These are phyloP conservation scores for Fusarium torreyae DNA, from an alignment of 2,329 filamentous ascomycete species.

Conservation along the genomic window DNA sequence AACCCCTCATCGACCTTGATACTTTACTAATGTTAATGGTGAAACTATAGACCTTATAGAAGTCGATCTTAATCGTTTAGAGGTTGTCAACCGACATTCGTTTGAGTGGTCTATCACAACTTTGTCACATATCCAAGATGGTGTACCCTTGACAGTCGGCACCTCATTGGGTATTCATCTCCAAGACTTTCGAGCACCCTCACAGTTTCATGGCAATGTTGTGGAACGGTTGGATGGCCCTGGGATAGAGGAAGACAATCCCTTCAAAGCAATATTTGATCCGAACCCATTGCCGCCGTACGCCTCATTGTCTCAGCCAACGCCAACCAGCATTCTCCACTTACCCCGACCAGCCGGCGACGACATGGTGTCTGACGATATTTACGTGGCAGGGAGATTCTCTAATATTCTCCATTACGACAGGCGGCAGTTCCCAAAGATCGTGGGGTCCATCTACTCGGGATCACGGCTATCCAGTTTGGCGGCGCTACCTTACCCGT, in stretches of 20 bases:
- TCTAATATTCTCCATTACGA: conserved; percentile 92
- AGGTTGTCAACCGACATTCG: conserved; percentile 76
- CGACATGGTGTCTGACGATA: conserved; percentile 77
- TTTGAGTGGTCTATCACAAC: conserved; percentile 90
- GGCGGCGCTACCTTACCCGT: conserved; percentile 77
- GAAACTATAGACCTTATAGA: conserved; percentile 74
- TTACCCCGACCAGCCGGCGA: conserved; percentile 70
- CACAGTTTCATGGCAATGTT: conserved; percentile 51
- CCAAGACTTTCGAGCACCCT: conserved; percentile 77
- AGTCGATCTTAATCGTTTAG: conserved; percentile 82
- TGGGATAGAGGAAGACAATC: conserved; percentile 47
- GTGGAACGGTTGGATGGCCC: conserved; percentile 56
- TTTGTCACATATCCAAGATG: conserved; percentile 77
- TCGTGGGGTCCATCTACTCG: conserved; percentile 85
- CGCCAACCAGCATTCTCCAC: conserved; percentile 87
- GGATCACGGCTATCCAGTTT: conserved; percentile 84
- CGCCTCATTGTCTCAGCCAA: conserved; percentile 83
- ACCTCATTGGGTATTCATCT: conserved; percentile 87
- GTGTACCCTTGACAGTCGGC: conserved; percentile 84
- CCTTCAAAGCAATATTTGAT: conserved; percentile 63
- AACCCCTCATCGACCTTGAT: neutral
- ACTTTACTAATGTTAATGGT: conserved; percentile 2
- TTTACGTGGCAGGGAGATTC: conserved; percentile 91
- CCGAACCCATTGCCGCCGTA: conserved; percentile 70
- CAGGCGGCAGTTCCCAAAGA: conserved; percentile 83